phyloP scores from a whole-genome alignment of 257 asterid genomes.

The Apocynum venetum region DNA sequence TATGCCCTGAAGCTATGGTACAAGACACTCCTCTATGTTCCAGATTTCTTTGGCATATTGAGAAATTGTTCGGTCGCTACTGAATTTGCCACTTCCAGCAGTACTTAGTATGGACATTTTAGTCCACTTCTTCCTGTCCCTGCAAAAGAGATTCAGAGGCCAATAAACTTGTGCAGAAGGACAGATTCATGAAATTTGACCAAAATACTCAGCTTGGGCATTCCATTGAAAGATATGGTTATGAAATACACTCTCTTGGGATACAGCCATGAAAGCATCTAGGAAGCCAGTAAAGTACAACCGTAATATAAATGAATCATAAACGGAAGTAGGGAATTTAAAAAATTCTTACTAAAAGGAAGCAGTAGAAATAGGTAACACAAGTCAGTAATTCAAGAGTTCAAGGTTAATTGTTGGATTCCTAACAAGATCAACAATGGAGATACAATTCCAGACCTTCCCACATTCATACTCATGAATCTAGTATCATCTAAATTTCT shows the following conservation, averaged over 20 bases:
- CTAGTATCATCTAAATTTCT: too few species aligned
- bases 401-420: too few species aligned
- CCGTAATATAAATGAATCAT: too few species aligned
- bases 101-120: slow-evolving; percentile 96
- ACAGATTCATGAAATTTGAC: not conserved
- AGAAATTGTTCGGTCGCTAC: slow-evolving; percentile 92
- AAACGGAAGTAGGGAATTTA: too few species aligned
- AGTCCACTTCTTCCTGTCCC: slow-evolving; percentile 93
- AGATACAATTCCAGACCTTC: too few species aligned
- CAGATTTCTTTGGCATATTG: slow-evolving; percentile 90
- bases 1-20: slow-evolving; percentile 29
- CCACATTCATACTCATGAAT: too few species aligned
- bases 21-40: slow-evolving; percentile 61
- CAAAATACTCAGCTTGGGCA: not conserved
- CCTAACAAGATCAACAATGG: too few species aligned
- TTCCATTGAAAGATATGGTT: not conserved
- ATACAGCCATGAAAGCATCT: not conserved
- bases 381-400: too few species aligned
- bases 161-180: not conserved
- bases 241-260: not conserved
- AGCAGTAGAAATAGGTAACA: too few species aligned
- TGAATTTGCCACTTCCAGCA: slow-evolving; percentile 91
- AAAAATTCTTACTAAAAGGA: too few species aligned
- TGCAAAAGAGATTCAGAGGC: slow-evolving; percentile 29
- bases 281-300: too few species aligned